Evolutionary conservation across 306 rosid genomes (phyloP), one percentile per base, ranked within the genome.

Genomic region (Quillaja saponaria): DNA sequence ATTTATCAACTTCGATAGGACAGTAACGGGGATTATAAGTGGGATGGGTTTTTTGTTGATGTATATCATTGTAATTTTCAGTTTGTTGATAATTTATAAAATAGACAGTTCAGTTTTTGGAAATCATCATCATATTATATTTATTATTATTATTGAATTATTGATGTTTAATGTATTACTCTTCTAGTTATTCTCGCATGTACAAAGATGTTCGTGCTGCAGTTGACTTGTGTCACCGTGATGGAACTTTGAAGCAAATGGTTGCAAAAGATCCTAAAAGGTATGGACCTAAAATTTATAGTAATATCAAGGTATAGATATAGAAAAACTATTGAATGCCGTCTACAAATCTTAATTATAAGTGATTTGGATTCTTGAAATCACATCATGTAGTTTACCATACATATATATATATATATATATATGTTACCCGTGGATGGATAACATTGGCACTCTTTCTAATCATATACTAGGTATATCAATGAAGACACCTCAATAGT

Each of bases 141-240:
- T 40, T 51, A n/a, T n/a, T n/a, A n/a, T n/a, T n/a, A n/a, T n/a
- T n/a, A n/a, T n/a, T n/a, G n/a, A n/a, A 8, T 17, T 37, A 10
- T 21, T 68, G 12, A 51, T 66, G 49, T 15, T 33, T 38, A n/a
- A 39, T 50, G 13, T 11, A 39, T 56, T 64, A 13, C 62, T 34
- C 68, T 76, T 71, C 64, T 82, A 92, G 99, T 65, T 92, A 89
- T 61, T 80, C 95, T 63, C 80, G 80, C 42, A 85, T 92, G 81
- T 92, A 89, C 76, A 92, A 80, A 85, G 99, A 92, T 86, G 95
- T 92, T 74, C 83, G 99, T 78, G 99, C 99, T 61, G 99, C 99
- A 13, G 95, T 92, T 74, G 99, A 92, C 75, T 72, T 92, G 82
- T 92, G 99, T 69, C 97, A 92, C 68, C 96, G 97, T 15, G 99